Evolutionary conservation across 2,329 filamentous ascomycete species (phyloP).

Genomic region (Fusarium napiforme): DNA sequence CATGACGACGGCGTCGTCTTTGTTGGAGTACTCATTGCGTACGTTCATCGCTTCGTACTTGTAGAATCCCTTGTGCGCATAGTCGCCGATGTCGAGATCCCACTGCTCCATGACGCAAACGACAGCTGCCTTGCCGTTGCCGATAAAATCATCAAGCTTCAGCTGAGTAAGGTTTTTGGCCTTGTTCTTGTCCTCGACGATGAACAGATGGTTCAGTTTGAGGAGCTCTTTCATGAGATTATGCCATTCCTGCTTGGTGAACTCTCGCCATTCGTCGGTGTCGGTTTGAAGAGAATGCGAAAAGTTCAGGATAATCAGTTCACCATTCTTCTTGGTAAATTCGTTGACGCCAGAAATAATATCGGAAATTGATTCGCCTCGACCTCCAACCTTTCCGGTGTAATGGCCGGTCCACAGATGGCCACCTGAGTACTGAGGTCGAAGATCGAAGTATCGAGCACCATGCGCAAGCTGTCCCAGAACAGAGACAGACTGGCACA

Average conservation of each 20-base stretch:
- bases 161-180: constrained; percentile 1
- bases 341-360: constrained; percentile 2
- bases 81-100: constrained; percentile 1
- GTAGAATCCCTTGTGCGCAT: constrained; percentile 9
- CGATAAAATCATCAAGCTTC: constrained; percentile 1
- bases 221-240: constrained; percentile 12
- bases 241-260: constrained; percentile 17
- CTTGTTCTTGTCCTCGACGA: constrained; percentile 1
- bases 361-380: not conserved
- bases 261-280: constrained; percentile 8
- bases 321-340: not conserved
- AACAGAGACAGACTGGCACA: not conserved
- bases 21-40: constrained; percentile 19
- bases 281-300: constrained; percentile 12
- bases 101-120: constrained; percentile 6
- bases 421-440: constrained; percentile 2
- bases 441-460: not conserved
- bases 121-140: not conserved
- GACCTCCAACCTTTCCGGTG: constrained; percentile 2
- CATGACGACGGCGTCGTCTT: not conserved
- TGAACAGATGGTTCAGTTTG: not conserved
- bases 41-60: constrained; percentile 5
- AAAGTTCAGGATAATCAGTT: constrained; percentile 6
- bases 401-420: constrained; percentile 5
- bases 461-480: not conserved